Base-by-base conservation (phyloP, 2,329 filamentous ascomycete genomes). In the Aspergillus jensenii region DNA sequence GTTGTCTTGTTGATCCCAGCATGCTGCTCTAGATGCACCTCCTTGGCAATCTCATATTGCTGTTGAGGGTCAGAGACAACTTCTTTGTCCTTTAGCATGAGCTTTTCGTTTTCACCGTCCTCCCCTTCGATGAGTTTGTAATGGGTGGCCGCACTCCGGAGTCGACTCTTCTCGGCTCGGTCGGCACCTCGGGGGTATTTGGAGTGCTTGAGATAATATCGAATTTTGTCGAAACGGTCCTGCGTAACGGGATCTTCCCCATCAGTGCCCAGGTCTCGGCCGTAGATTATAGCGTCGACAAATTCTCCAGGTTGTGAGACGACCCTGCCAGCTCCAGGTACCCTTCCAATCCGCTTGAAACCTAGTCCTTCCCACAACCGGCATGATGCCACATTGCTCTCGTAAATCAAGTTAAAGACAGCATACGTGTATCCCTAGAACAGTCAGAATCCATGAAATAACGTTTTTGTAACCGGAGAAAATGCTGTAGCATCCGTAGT, bases 1-100 rank as follows among this genome's bases (percentile, higher is more conserved):
- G 93, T 98, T 0, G 93, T 98, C 79, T 97, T 97, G 81, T 99
- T 99, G 81, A 98, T 98, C 52, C 95, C 95, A 6, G 90, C 91
- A 71, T 99, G 95, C 43, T 88, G 83, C 57, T 81, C 76, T 53
- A 86, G 81, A 75, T 99, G 95, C 39, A 93, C 83, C 58, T 83
- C 81, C 46, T 90, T 83, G 12, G 93, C 91, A 67, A 98, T 95
- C 59, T 95, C 90, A 74, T 96, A 96, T 79, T 99, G 95, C 64
- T 87, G 86, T 68, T 90, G 86, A 12, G 92, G 91, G 74, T 97
- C 93, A 25, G 90, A 90, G 61, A 99, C 90, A 59, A 99, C 93
- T 78, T 98, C 93, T 76, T 98, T 98, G 71, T 93, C 93, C 77
- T 97, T 97, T 68, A 98, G 85, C 91, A 97, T 96, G 64, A 98